Base-by-base conservation (phyloP, 257 asterid genomes). In the Cruciata laevipes region DNA sequence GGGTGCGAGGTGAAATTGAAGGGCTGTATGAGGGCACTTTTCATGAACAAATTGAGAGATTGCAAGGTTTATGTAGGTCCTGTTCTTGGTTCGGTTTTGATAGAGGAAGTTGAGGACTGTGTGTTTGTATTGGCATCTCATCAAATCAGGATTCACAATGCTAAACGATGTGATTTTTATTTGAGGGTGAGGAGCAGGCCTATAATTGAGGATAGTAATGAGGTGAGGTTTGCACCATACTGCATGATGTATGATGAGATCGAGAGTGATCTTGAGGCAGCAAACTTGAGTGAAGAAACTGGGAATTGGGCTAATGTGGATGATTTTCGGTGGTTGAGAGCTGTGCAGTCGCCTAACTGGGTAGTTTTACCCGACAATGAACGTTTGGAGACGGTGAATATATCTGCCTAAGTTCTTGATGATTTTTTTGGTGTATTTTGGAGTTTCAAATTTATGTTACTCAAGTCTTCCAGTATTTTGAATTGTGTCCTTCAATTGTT, bases 11-110 rank as follows among this genome's bases (percentile, higher is more conserved):
- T 92, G 56, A 75, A 82, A 69, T 69, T 92, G 71, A 85, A 81
- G 74, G 97, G 98, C 4, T 67, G 82, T 68, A 77, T 89, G 51
- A 86, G 97, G 82, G 88, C 96, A 13, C 71, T 92, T 84, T 92
- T 89, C 61, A 76, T 87, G 73, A 80, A 90, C 67, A 86, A 81
- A 42, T 68, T 88, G 85, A 75, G 53, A 20, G 75, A 82, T 62
- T 86, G 95, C 51, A 42, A 42, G 51, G 17, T 42, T 11, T 42
- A 42, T 42, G 51, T 42, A 42, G 51, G 51, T 42, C 51, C 51
- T 11, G 51, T 42, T 2, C 17, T 13, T 42, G 51, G 51, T 42
- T 42, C 51, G 17, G 51, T 42, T 42, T 42, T 42, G 51, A 42
- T 42, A 11, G 51, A 42, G 51, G 51, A 42, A 42, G 51, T 42